Evolutionary conservation across 208 protist species (phyloP).

Genomic region (Leishmania tarentolae): DNA sequence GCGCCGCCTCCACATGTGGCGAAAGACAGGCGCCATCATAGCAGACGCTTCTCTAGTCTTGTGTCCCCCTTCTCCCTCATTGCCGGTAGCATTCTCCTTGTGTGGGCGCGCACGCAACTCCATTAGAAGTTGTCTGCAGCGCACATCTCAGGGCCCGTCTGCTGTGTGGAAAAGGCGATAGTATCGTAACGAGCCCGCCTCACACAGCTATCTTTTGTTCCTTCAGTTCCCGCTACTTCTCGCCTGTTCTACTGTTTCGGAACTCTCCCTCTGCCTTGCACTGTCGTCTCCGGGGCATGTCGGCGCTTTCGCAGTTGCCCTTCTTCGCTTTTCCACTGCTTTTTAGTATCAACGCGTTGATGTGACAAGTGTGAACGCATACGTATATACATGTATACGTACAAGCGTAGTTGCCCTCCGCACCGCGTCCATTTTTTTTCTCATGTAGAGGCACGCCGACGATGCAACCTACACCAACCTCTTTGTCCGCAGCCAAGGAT

Average conservation of each 20-base stretch:
- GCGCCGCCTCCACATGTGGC: background rate
- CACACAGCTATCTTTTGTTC: background rate
- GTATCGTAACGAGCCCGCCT: background rate
- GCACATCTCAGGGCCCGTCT: background rate
- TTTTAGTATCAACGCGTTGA: background rate
- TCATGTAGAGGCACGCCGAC: background rate
- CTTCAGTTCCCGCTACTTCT: background rate
- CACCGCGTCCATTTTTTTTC: background rate
- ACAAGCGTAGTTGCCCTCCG: background rate
- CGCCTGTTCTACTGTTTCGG: background rate
- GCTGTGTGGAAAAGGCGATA: background rate
- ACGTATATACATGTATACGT: background rate
- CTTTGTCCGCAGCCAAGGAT: background rate
- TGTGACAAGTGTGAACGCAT: background rate
- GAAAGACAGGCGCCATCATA: background rate
- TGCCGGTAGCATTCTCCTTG: background rate
- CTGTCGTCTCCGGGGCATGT: background rate
- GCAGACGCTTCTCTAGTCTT: background rate
- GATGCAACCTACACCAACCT: background rate
- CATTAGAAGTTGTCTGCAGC: background rate
- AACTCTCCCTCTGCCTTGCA: background rate
- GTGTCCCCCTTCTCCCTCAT: background rate
- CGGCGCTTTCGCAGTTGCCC: background rate
- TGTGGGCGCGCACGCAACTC: background rate
- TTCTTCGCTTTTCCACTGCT: background rate